Base-by-base conservation (phyloP, 345 rosid species). In the Rhizophora apiculata region DNA sequence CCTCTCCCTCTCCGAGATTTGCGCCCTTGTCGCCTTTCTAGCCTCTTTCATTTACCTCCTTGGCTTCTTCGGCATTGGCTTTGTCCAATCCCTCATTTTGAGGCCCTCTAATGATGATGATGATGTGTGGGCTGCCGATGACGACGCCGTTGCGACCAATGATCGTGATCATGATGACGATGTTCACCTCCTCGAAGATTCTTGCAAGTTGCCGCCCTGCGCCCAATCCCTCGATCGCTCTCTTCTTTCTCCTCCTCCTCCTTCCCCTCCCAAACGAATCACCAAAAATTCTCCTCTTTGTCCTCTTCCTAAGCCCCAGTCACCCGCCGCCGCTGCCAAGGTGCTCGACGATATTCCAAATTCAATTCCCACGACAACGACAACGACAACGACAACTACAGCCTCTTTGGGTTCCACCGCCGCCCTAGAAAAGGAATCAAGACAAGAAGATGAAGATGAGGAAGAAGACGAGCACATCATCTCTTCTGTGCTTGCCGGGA, bases 1-100 rank as follows among this genome's bases (percentile, higher is more conserved):
- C 46, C 29, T 80, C 58, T 37, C 78, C 24, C 6, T 74, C 71
- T 62, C 80, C n/a, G 82, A 78, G 61, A 73, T 78, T 8, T 58
- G 66, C 10, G 81, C 85, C 26, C 27, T 79, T 39, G 26, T 76
- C 11, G 68, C 76, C 43, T 67, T 82, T 46, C 1, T 72, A 4
- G 79, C 72, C 34, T 79, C 85, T 27, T 76, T 73, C 63, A 56
- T 54, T 58, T 78, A 75, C 66, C 75, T 82, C 24, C 71, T 82
- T 8, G 71, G 80, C 43, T 83, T 83, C 78, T 80, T 80, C 69
- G 82, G 80, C 49, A 43, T 80, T 29, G 80, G 73, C 67, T 78
- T 80, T 73, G 78, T 75, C 16, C 82, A 73, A 65, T 83, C 86
- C 24, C 58, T 80, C 24, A 63, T 83, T 36, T 64, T 70, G 61